Conservation (phyloP, 202 grass and related monocot species). For the Panicum virgatum region DNA sequence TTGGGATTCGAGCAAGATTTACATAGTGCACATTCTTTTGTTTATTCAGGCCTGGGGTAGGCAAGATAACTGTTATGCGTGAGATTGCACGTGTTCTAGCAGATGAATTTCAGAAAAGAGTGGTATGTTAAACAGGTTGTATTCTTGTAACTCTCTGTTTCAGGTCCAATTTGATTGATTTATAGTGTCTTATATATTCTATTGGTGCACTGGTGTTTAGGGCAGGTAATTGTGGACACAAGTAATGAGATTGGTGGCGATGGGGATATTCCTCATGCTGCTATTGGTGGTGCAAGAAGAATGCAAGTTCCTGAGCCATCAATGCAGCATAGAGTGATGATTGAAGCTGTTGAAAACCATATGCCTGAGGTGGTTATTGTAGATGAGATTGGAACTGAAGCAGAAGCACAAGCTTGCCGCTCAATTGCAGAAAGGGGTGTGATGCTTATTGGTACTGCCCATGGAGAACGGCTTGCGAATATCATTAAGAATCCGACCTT, state of each 20-base stretch:
- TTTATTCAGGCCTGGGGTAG: constrained; percentile 79
- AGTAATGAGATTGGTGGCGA: constrained; percentile 99
- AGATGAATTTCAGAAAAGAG: constrained; percentile 92
- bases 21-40: background rate
- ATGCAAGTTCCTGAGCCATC: constrained; percentile 98
- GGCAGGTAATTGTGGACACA: constrained; percentile 97
- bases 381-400: constrained; percentile 95
- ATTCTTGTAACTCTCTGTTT: constrained; percentile 21
- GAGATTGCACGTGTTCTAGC: constrained; percentile 97
- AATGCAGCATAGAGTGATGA: constrained; percentile 94
- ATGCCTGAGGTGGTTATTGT: constrained; percentile 99
- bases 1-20: too few species aligned
- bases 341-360: constrained; percentile 99
- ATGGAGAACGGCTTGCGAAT: constrained; percentile 81
- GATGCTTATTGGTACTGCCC: constrained; percentile 97
- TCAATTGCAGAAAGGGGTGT: constrained; percentile 98
- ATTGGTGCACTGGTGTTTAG: constrained; percentile 60
- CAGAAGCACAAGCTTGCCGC: constrained; percentile 84
- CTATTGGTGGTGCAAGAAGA: constrained; percentile 93
- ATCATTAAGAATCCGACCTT: constrained; percentile 95
- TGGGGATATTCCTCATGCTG: constrained; percentile 90
- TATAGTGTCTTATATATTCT: constrained; percentile 34
- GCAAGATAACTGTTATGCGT: constrained; percentile 96
- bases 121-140: constrained; percentile 58
- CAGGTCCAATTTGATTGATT: constrained; percentile 1